These are phyloP conservation scores for Fusarium setosum DNA, from an alignment of 2,329 filamentous ascomycete species.

Conservation along the genomic window DNA sequence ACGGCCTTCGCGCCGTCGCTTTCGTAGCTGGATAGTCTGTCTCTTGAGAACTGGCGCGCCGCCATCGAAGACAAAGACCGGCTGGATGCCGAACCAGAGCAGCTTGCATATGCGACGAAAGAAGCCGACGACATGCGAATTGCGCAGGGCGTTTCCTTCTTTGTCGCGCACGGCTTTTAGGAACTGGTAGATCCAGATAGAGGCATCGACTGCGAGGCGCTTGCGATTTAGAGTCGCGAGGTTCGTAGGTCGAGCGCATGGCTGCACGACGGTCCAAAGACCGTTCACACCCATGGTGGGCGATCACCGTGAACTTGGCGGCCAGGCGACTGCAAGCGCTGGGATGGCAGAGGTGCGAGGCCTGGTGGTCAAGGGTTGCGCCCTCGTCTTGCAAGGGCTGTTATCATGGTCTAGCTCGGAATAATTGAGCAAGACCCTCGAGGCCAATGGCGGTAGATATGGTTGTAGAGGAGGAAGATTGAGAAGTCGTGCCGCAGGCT, in stretches of 20 bases:
- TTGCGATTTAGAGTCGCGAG: conserved; percentile 96
- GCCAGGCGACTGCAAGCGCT: background rate
- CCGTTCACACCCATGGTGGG: conserved; percentile 92
- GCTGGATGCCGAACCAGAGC: conserved; percentile 94
- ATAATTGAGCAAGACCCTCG: background rate
- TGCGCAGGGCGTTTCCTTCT: conserved; percentile 95
- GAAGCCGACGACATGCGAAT: conserved; percentile 96
- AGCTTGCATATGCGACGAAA: conserved; percentile 98
- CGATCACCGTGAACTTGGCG: conserved; percentile 22
- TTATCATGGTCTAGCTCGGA: conserved; percentile 20
- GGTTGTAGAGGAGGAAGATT: background rate
- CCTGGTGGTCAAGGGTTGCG: conserved; percentile 29
- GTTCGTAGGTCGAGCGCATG: conserved; percentile 94
- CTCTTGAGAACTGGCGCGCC: conserved; percentile 91
- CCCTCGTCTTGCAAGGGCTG: conserved; percentile 27
- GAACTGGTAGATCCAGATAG: conserved; percentile 99
- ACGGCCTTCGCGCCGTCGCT: conserved; percentile 84
- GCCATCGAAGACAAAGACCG: conserved; percentile 98
- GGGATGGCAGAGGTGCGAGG: conserved; percentile 10
- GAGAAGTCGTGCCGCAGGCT: conserved; percentile 2
- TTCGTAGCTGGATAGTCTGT: conserved; percentile 85
- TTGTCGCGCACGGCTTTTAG: conserved; percentile 98
- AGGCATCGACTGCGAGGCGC: conserved; percentile 95
- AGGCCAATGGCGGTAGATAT: background rate
- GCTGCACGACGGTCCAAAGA: conserved; percentile 95